Evolutionary conservation across 805 yeast genomes (phyloP), one percentile per base, ranked within the genome.

Genomic region (Komagataella populi): DNA sequence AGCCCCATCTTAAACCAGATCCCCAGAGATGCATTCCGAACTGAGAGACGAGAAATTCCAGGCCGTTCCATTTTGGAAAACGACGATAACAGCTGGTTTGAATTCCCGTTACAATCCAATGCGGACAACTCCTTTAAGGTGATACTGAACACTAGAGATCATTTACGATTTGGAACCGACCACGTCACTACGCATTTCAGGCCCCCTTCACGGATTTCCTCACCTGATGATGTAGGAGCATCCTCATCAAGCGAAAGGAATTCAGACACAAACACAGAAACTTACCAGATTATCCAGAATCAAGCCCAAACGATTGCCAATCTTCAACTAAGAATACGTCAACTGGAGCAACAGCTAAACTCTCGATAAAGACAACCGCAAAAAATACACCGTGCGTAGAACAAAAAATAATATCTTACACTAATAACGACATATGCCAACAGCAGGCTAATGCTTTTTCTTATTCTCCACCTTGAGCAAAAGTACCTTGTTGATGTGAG

Each of bases 401-500:
- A 18, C 18, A 20, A 14, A n/a, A 48, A 43, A 22, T 14, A 44
- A 14, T 14, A 44, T 14, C 23, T 39, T 20, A 44, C 48, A 23
- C 36, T 44, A 46, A 39, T 39, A 48, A 18, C 46, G 39, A 48
- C 45, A 43, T 12, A 30, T 3, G 48, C 50, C 17, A 30, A 24
- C 14, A n/a, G 5, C 44, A 30, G 17, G 23, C 46, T 51, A 36
- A 23, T 57, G 52, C 51, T 56, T 59, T 61, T 73, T 72, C 59
- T 73, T 72, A 71, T 80, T 78, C 65, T 83, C 90, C 50, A 82
- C 87, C 72, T 86, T 84, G 63, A 86, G 78, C 59, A 85, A 72
- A 62, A 85, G 73, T 52, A 87, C 88, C 68, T 84, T 83, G 72
- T 87, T 87, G 64, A 87, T 87, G 67, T 88, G 95, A 52, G 98